These are phyloP conservation scores for Dactylellina parvicollis DNA, from an alignment of 2,329 filamentous ascomycete genomes.

Conservation along the genomic window DNA sequence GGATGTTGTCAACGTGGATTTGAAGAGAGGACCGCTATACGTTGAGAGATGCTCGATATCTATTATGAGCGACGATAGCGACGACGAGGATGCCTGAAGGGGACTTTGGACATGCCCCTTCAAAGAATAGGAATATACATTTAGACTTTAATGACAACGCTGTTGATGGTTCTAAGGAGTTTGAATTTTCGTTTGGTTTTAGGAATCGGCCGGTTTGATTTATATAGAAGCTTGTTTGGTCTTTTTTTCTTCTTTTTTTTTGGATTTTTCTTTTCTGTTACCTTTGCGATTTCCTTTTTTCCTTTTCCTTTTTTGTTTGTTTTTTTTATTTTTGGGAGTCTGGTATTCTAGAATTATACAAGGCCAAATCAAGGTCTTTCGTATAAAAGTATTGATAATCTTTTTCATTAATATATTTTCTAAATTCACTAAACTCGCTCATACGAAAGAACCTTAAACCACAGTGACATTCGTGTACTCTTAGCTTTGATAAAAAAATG, in stretches of 20 bases:
- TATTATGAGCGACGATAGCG: slow-evolving; percentile 40
- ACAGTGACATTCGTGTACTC: too few species aligned
- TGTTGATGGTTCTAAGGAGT: neutral
- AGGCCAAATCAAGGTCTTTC: neutral
- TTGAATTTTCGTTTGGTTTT: neutral
- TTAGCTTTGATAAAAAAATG: neutral
- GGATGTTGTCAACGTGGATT: slow-evolving; percentile 34
- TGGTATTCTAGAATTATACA: neutral
- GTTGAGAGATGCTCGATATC: slow-evolving; percentile 50
- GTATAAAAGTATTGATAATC: neutral
- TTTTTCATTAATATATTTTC: neutral
- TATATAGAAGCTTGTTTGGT: neutral
- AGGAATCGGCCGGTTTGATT: neutral
- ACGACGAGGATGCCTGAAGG: slow-evolving; percentile 21
- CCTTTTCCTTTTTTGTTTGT: neutral
- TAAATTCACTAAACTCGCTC: neutral
- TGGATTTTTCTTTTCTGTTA: neutral
- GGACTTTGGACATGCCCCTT: neutral
- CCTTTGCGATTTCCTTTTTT: neutral
- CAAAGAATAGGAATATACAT: neutral
- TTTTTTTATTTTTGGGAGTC: neutral
- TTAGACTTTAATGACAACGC: neutral
- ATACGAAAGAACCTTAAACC: too few species aligned
- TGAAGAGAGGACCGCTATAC: slow-evolving; percentile 38
- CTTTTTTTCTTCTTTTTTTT: neutral